Conservation (phyloP, 2,329 filamentous ascomycete species). For the Sclerotinia trifoliorum region DNA sequence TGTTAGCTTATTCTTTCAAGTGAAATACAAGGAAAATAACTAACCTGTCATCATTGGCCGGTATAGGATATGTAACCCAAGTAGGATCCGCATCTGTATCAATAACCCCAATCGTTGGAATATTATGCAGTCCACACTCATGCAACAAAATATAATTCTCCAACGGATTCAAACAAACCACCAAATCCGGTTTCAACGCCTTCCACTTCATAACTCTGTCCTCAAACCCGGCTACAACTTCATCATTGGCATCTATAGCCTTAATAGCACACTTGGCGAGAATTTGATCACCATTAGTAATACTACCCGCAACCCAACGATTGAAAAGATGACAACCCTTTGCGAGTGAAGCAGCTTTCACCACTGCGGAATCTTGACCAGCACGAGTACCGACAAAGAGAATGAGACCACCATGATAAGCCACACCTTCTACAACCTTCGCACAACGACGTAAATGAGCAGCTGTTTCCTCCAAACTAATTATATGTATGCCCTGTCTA, state of each 20-base stretch:
- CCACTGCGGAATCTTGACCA: constrained; percentile 78
- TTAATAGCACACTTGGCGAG: constrained; percentile 67
- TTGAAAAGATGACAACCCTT: constrained; percentile 85
- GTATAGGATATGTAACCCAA: constrained; percentile 94
- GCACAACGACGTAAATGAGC: constrained; percentile 88
- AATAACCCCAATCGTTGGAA: constrained; percentile 92
- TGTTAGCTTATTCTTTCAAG: constrained; percentile 34
- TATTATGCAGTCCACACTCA: constrained; percentile 83
- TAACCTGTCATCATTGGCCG: constrained; percentile 92
- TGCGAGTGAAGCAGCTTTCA: constrained; percentile 74
- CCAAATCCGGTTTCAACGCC: constrained; percentile 80
- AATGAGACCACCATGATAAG: constrained; percentile 77
- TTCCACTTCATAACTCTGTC: constrained; percentile 60
- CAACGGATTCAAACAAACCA: constrained; percentile 86
- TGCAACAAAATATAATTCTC: constrained; percentile 90
- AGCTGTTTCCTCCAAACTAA: constrained; percentile 84
- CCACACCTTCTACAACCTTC: constrained; percentile 86
- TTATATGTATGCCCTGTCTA: constrained; percentile 85
- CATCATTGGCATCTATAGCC: constrained; percentile 75
- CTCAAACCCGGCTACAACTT: constrained; percentile 60
- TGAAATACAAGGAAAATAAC: constrained; percentile 31
- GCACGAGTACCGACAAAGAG: constrained; percentile 86
- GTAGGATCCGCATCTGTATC: constrained; percentile 92
- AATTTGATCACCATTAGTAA: constrained; percentile 92
- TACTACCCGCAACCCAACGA: constrained; percentile 85